Base-by-base conservation (phyloP, 1,139 yeast species). In the Petasospora rhodanensis region DNA sequence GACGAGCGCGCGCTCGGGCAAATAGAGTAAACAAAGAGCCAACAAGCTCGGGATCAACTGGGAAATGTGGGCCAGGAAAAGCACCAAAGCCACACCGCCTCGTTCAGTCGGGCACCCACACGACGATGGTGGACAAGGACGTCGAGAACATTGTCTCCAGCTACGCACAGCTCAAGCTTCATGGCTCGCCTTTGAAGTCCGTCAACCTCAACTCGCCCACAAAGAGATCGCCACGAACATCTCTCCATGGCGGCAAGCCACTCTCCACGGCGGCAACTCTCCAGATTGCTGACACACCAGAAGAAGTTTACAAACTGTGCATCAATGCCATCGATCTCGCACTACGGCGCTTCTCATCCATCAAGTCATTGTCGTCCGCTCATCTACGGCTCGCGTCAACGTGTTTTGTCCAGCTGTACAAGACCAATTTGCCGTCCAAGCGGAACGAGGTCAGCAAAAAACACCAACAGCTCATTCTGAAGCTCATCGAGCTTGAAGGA, bases 121-220 rank as follows among this genome's bases (percentile, higher is more conserved):
- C 18, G 7, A n/a, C 6, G 11, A 22, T 29, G 25, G 43, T 41
- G 45, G 45, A 45, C 10, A 28, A 33, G 17, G 51, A 49, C 18
- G 30, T 47, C 41, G 51, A 50, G 17, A 48, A 35, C 31, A 49
- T 50, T 29, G 35, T 39, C 25, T 23, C 40, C 11, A 44, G 48
- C 32, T 50, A 49, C 18, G 35, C 52, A 10, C 38, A 42, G 14
- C 40, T 50, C 33, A 42, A 32, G 31, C 24, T 43, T 24, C 40
- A 34, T n/a, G 41, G 43, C n/a, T 34, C 42, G 13, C 44, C 49
- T 9, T 29, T 45, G 30, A 42, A 38, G 26, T 21, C 40, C 9
- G 28, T 37, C 7, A 33, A 26, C 26, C 19, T 44, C 24, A 38
- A 40, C 24, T 40, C 47, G 7, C 48, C 48, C 28, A 24, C 40